These are phyloP conservation scores for Cylindrodendrum hubeiense DNA, from an alignment of 2,329 filamentous ascomycete genomes.

Conservation along the genomic window DNA sequence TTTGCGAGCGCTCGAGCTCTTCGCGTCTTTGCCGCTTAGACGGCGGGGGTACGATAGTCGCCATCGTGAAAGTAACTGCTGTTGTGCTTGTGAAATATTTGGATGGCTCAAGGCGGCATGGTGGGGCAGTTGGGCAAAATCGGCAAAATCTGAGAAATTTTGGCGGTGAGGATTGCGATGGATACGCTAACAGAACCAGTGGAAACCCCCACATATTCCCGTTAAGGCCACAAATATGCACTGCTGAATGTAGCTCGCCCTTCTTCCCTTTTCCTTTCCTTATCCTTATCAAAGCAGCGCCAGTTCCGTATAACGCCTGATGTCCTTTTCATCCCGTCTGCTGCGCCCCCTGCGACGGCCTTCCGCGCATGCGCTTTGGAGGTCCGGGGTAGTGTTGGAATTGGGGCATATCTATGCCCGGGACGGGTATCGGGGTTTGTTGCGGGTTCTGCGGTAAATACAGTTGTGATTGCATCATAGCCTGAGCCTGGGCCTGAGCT, in stretches of 20 bases:
- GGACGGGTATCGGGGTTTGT: conserved; percentile 44
- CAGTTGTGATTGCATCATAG: conserved; percentile 45
- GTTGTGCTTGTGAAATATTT: conserved; percentile 20
- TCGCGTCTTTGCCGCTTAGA: conserved; percentile 89
- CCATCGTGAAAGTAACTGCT: conserved; percentile 65
- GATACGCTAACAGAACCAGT: conserved; percentile 36
- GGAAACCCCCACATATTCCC: conserved; percentile 23
- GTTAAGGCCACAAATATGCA: conserved; percentile 31
- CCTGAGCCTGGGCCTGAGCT: conserved; percentile 35
- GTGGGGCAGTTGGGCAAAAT: conserved; percentile 42
- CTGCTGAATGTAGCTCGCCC: conserved; percentile 5
- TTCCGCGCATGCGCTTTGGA: conserved; percentile 47
- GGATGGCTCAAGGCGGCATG: conserved; percentile 30
- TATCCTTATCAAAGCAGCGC: conserved; percentile 25
- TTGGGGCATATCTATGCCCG: conserved; percentile 43
- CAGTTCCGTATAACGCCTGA: conserved; percentile 23
- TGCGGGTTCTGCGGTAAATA: conserved; percentile 43
- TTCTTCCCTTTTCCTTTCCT: conserved; percentile 15
- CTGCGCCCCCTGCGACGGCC: conserved; percentile 38
- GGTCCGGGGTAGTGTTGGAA: conserved; percentile 47
- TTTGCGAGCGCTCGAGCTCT: conserved; percentile 75
- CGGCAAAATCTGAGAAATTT: conserved; percentile 47
- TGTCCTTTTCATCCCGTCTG: conserved; percentile 27
- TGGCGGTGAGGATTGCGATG: conserved; percentile 43
- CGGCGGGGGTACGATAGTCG: conserved; percentile 84